phyloP scores from a whole-genome alignment of 148 eudicot species.

The Rhododendron ovatum region DNA sequence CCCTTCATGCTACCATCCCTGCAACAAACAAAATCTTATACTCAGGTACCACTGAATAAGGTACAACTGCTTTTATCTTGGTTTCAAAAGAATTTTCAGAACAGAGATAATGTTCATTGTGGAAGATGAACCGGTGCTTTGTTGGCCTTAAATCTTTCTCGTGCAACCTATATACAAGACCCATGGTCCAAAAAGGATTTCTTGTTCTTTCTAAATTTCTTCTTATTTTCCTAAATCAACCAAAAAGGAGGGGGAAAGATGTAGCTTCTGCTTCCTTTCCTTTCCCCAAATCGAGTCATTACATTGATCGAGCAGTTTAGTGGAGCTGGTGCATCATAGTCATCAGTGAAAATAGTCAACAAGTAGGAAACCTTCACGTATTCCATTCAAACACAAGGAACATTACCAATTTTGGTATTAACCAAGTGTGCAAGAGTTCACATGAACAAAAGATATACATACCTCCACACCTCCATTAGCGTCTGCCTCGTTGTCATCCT shows the following conservation, averaged over 20 bases:
- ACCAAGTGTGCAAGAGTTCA: background rate
- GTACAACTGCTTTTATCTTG: background rate
- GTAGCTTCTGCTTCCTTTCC: background rate
- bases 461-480: background rate
- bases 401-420: background rate
- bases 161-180: background rate
- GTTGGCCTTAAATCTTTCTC: background rate
- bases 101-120: background rate
- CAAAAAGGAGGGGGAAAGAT: background rate
- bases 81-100: background rate
- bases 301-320: background rate
- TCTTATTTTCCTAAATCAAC: background rate
- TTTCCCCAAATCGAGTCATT: background rate
- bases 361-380: background rate
- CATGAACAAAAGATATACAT: background rate
- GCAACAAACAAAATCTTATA: conserved; percentile 5
- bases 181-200: background rate
- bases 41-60: background rate
- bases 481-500: conserved; percentile 2
- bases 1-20: conserved; percentile 90
- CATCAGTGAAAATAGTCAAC: background rate
- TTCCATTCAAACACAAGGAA: background rate
- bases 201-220: background rate
- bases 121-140: background rate
- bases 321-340: background rate